Evolutionary conservation across 148 eudicot species (phyloP).

Genomic region (Hydrangea macrophylla): DNA sequence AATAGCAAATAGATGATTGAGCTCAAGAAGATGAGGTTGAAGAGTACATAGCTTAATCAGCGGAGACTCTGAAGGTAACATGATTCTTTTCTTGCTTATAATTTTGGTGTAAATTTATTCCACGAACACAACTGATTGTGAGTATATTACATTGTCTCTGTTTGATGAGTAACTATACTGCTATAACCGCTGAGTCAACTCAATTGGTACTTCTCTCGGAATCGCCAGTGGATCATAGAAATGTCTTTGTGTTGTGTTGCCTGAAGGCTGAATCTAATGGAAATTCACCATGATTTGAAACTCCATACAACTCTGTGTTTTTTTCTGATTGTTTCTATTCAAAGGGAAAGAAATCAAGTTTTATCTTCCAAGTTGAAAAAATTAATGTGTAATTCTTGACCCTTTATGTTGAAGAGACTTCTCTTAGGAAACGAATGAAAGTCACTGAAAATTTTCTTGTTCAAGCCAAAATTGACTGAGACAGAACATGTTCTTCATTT

Average conservation of each 20-base stretch:
- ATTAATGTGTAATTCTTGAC: background rate
- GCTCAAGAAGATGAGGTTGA: too few relatives aligned
- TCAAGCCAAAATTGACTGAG: background rate
- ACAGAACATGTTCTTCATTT: background rate
- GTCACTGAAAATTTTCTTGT: background rate
- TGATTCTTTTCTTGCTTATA: too few relatives aligned
- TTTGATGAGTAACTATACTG: too few relatives aligned
- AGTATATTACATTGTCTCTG: too few relatives aligned
- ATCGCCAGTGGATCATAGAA: too few relatives aligned
- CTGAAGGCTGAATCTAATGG: background rate
- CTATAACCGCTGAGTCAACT: too few relatives aligned
- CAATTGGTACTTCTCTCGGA: too few relatives aligned
- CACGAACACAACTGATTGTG: too few relatives aligned
- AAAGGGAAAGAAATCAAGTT: background rate
- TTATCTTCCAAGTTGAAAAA: background rate
- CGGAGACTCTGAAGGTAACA: too few relatives aligned
- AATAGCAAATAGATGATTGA: too few relatives aligned
- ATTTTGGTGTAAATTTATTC: too few relatives aligned
- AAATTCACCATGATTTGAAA: background rate
- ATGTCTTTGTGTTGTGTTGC: background rate
- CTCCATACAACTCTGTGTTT: background rate
- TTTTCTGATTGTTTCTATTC: background rate
- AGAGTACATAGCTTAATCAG: too few relatives aligned
- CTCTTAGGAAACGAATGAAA: background rate
- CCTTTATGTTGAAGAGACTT: background rate